Conservation (phyloP, 768 basidiomycete genomes). For the Suillus cothurnatus region DNA sequence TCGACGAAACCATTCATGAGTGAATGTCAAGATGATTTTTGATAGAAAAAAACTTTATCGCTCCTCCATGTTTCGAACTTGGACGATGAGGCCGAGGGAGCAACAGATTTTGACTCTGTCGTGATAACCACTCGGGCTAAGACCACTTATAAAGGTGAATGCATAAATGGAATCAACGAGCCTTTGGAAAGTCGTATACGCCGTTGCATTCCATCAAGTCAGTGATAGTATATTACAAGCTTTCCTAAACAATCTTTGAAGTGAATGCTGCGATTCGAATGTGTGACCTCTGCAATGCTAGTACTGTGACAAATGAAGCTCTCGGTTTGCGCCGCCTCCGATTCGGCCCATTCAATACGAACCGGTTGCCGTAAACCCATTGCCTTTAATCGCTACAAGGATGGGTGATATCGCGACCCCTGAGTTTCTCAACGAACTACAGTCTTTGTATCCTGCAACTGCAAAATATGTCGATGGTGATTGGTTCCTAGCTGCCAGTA, state of each 20-base stretch:
- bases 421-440: constrained; percentile 45
- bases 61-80: too few relatives aligned
- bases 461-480: constrained; percentile 39
- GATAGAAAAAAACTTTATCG: too few relatives aligned
- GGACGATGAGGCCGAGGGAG: too few relatives aligned
- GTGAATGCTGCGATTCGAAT: too few relatives aligned
- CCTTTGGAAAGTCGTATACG: background rate
- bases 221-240: too few relatives aligned
- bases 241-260: too few relatives aligned
- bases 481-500: constrained; percentile 62
- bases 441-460: constrained; percentile 46
- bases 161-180: background rate
- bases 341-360: background rate
- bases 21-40: too few relatives aligned
- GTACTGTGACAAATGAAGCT: too few relatives aligned
- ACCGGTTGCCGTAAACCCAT: background rate
- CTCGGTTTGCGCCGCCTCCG: background rate
- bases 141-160: background rate
- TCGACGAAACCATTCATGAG: too few relatives aligned
- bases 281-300: too few relatives aligned
- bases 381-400: background rate
- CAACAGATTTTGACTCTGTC: too few relatives aligned
- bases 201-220: background rate
- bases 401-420: constrained; percentile 40
- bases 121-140: too few relatives aligned